phyloP scores from a whole-genome alignment of 2,329 filamentous ascomycete species.

The Scedosporium boydii region DNA sequence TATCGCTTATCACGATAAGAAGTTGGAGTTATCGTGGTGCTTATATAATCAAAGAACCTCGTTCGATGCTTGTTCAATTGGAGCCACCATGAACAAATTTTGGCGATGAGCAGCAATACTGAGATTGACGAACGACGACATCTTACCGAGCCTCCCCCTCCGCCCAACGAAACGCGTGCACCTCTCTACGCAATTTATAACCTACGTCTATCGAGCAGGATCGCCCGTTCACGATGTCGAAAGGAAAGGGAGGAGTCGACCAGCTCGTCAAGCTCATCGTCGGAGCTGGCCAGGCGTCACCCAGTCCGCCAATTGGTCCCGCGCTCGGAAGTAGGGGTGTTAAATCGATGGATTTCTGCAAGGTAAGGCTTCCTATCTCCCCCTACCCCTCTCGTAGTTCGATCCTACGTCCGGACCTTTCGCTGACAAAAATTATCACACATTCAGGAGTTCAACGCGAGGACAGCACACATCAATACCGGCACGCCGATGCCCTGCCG shows the following conservation, averaged over 20 bases:
- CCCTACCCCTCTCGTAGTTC: not conserved
- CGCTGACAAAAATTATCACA: constrained; percentile 5
- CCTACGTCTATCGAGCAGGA: not conserved
- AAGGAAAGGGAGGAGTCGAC: constrained; percentile 39
- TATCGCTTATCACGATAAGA: constrained; percentile 4
- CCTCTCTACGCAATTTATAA: not conserved
- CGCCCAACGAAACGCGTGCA: not conserved
- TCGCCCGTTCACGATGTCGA: constrained; percentile 36
- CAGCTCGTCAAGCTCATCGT: constrained; percentile 96
- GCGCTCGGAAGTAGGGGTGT: constrained; percentile 95
- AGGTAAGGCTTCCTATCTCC: constrained; percentile 42
- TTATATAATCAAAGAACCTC: constrained; percentile 1
- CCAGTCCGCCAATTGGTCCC: constrained; percentile 91
- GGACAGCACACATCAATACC: constrained; percentile 71
- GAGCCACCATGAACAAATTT: not conserved
- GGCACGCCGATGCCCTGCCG: constrained; percentile 86
- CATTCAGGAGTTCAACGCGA: constrained; percentile 85
- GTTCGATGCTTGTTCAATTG: not conserved
- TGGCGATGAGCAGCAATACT: not conserved
- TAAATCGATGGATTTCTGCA: constrained; percentile 99
- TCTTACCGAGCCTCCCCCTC: not conserved
- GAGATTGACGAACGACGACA: not conserved
- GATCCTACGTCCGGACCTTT: not conserved
- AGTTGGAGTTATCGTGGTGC: not conserved
- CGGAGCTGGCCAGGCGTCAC: constrained; percentile 87